phyloP scores from a whole-genome alignment of 768 basidiomycete genomes.

The Paxillus ammoniavirescens region DNA sequence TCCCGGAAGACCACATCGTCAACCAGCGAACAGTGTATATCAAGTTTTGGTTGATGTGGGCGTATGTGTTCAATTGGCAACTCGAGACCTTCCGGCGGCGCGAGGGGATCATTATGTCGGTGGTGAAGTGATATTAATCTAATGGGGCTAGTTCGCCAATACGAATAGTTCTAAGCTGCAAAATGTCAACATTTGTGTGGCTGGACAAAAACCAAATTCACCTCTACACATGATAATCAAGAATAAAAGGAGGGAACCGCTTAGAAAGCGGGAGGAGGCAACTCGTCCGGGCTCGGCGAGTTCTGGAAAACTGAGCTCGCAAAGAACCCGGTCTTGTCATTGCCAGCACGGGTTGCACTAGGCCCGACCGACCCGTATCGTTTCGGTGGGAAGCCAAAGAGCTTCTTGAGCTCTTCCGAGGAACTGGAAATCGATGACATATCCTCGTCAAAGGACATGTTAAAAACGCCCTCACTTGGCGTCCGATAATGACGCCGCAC shows the following conservation, averaged over 20 bases:
- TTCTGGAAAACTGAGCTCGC: conserved; percentile 85
- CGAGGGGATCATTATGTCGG: conserved; percentile 27
- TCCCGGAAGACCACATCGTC: conserved; percentile 18
- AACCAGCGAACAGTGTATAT: conserved; percentile 5
- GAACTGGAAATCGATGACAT: conserved; percentile 40
- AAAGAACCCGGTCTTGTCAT: conserved; percentile 53
- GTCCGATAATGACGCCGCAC: conserved; percentile 50
- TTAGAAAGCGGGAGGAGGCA: conserved; percentile 65
- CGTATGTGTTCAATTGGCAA: conserved; percentile 21
- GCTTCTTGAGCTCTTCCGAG: conserved; percentile 36
- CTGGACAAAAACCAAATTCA: conserved; percentile 14
- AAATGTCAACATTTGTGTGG: background rate
- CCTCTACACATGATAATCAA: conserved; percentile 37
- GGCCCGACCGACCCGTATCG: conserved; percentile 29
- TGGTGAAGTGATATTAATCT: conserved; percentile 36
- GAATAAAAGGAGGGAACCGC: conserved; percentile 35
- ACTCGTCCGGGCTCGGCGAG: conserved; percentile 79
- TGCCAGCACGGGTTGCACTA: conserved; percentile 22
- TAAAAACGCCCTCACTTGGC: conserved; percentile 75
- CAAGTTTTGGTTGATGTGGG: conserved; percentile 3
- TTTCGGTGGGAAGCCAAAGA: conserved; percentile 32
- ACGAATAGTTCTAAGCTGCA: conserved; percentile 38
- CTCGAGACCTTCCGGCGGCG: conserved; percentile 29
- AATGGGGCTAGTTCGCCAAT: conserved; percentile 31
- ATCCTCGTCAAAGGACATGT: conserved; percentile 74